Evolutionary conservation across 768 basidiomycete genomes (phyloP).

Genomic region (Symmetrospora coprosmae): DNA sequence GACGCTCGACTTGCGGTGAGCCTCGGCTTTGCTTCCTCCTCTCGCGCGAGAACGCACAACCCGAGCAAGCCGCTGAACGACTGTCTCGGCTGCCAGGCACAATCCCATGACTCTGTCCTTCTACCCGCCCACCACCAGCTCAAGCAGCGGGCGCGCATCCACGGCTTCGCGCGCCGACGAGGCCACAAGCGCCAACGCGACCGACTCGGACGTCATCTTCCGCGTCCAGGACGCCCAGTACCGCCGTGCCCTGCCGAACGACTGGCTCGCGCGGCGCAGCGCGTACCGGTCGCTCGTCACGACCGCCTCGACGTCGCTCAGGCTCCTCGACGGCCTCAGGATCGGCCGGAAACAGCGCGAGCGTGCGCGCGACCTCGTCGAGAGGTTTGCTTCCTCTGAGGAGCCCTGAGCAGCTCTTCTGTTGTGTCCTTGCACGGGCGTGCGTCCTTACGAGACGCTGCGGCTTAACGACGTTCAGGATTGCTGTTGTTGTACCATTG

Average conservation of each 20-base stretch:
- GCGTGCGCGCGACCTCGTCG: not conserved
- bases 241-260: conserved; percentile 77
- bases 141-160: not conserved
- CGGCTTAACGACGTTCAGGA: no score
- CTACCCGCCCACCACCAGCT: conserved; percentile 60
- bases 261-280: conserved; percentile 67
- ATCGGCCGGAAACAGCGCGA: conserved; percentile 38
- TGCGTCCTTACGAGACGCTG: no score
- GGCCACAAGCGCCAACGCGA: conserved; percentile 6
- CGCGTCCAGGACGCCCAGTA: conserved; percentile 68
- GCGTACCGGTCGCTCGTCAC: conserved; percentile 82
- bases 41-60: no score
- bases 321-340: conserved; percentile 70
- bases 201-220: conserved; percentile 46
- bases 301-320: conserved; percentile 53
- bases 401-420: no score
- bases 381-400: not conserved
- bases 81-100: conserved; percentile 45
- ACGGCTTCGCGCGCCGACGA: conserved; percentile 5
- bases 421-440: no score
- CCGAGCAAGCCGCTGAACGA: not conserved
- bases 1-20: conserved; percentile 80
- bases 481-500: no score
- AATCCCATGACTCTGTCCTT: conserved; percentile 92
- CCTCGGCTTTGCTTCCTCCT: not conserved